Conservation (phyloP, 129 eudicot species). For the Erigeron canadensis region DNA sequence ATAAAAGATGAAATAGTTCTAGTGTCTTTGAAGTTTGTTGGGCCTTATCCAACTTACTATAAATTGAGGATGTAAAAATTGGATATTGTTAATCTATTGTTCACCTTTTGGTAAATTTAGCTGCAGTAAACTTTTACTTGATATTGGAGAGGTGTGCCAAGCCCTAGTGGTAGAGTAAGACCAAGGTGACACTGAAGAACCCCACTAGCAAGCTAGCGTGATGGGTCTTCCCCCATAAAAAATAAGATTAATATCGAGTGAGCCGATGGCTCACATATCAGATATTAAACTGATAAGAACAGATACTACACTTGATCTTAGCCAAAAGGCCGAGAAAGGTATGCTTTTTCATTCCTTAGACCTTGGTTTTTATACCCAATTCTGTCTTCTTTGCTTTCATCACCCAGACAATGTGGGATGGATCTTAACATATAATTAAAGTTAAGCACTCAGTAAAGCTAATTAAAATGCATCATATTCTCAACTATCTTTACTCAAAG, state of each 20-base stretch:
- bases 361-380: not conserved
- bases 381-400: not conserved
- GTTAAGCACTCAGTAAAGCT: not conserved
- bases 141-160: too few species aligned
- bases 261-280: slow-evolving; percentile 27
- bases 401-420: not conserved
- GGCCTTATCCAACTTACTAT: too few species aligned
- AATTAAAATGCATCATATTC: not conserved
- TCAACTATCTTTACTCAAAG: not conserved
- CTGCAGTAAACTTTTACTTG: too few species aligned
- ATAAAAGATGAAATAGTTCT: too few species aligned
- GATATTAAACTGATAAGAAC: slow-evolving; percentile 51
- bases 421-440: not conserved
- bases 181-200: not conserved
- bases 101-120: too few species aligned
- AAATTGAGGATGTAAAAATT: too few species aligned
- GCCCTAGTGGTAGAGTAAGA: too few species aligned
- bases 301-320: slow-evolving; percentile 72
- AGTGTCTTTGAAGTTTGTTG: too few species aligned
- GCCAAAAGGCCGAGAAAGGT: slow-evolving; percentile 84
- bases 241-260: slow-evolving; percentile 28
- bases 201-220: slow-evolving; percentile 21
- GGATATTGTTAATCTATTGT: too few species aligned
- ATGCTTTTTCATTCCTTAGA: slow-evolving; percentile 17
- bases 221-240: slow-evolving; percentile 12